These are phyloP conservation scores for Candida boidinii DNA, from an alignment of 805 yeast genomes.

Conservation along the genomic window DNA sequence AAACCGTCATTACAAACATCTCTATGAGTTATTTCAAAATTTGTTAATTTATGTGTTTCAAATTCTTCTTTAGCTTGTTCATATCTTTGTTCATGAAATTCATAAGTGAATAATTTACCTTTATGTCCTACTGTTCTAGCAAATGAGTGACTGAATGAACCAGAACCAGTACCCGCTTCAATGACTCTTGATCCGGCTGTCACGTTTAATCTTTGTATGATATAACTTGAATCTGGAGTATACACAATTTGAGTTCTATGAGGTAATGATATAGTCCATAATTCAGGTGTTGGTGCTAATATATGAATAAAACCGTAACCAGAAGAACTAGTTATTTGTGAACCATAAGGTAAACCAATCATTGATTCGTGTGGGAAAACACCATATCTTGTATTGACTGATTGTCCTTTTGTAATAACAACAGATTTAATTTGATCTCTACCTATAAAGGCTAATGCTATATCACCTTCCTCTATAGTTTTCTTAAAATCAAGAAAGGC, in stretches of 20 bases:
- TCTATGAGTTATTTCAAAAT: slow-evolving; percentile 70
- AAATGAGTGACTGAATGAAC: slow-evolving; percentile 88
- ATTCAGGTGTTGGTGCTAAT: slow-evolving; percentile 86
- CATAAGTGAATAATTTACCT: slow-evolving; percentile 76
- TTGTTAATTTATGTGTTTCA: slow-evolving; percentile 54
- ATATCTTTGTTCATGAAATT: slow-evolving; percentile 82
- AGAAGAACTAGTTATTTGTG: slow-evolving; percentile 63
- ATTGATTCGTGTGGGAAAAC: slow-evolving; percentile 75
- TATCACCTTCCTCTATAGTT: slow-evolving; percentile 73
- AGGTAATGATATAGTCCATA: slow-evolving; percentile 94
- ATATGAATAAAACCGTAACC: slow-evolving; percentile 84
- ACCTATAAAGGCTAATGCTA: slow-evolving; percentile 80
- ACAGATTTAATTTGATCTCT: slow-evolving; percentile 75
- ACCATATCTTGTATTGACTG: slow-evolving; percentile 82
- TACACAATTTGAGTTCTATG: slow-evolving; percentile 97
- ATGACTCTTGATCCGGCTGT: slow-evolving; percentile 70
- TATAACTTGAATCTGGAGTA: slow-evolving; percentile 90
- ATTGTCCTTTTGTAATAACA: slow-evolving; percentile 46
- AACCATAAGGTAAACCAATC: slow-evolving; percentile 77
- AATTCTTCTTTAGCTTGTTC: slow-evolving; percentile 75
- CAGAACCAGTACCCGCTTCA: slow-evolving; percentile 98
- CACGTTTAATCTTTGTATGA: slow-evolving; percentile 72
- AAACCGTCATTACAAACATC: slow-evolving; percentile 92
- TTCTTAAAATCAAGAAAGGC: slow-evolving; percentile 43
- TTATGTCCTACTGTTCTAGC: slow-evolving; percentile 60